Conservation (phyloP, 495 filamentous ascomycete genomes). For the Hamigera avellanea region DNA sequence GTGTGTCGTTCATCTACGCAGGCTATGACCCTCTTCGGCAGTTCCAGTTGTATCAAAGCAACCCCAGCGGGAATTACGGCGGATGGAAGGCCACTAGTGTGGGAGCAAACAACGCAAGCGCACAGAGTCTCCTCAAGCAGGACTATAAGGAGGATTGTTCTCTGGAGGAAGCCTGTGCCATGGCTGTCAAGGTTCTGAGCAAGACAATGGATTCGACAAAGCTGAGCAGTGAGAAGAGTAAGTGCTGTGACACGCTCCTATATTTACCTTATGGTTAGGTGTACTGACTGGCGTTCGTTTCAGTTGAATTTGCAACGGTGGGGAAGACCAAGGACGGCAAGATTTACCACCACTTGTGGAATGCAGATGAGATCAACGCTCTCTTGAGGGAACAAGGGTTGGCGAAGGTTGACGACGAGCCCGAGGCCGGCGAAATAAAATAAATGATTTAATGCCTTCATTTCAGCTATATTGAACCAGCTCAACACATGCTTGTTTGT, state of each 20-base stretch:
- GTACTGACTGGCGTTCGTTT: constrained; percentile 19
- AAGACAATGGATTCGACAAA: constrained; percentile 99
- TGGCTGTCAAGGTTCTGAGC: constrained; percentile 97
- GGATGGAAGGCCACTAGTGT: constrained; percentile 99
- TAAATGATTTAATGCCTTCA: constrained; percentile 14
- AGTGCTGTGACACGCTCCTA: constrained; percentile 13
- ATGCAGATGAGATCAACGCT: constrained; percentile 88
- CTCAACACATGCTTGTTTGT: no score
- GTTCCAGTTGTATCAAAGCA: constrained; percentile 99
- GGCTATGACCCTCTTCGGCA: constrained; percentile 90
- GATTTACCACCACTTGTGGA: constrained; percentile 97
- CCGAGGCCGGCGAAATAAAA: constrained; percentile 50
- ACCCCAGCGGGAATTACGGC: constrained; percentile 98
- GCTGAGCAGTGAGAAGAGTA: constrained; percentile 97
- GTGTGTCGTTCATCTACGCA: constrained; percentile 98
- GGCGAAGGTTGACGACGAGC: constrained; percentile 72
- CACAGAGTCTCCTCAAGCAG: constrained; percentile 95
- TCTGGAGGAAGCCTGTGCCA: constrained; percentile 89
- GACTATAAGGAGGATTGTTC: constrained; percentile 98
- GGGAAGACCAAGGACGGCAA: constrained; percentile 89
- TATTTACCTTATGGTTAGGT: constrained; percentile 1
- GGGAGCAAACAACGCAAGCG: constrained; percentile 95
- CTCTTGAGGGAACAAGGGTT: constrained; percentile 90
- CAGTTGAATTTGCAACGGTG: constrained; percentile 97
- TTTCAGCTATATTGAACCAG: not conserved